Base-by-base conservation (phyloP, 495 filamentous ascomycete species). In the Lasiosphaeris hirsuta region DNA sequence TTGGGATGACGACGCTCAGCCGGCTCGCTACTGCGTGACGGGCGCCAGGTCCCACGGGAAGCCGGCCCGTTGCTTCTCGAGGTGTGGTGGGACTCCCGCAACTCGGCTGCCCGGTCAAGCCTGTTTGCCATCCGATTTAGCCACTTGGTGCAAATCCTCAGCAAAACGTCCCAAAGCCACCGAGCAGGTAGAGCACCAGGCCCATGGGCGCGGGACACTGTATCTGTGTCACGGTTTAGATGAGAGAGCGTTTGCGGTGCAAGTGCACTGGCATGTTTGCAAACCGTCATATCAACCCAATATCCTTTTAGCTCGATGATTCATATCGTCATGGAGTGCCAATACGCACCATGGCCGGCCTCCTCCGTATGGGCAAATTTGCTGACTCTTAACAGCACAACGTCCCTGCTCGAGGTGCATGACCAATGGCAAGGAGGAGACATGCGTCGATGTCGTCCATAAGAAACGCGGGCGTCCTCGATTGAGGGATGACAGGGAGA, bases 391-490 rank as follows among this genome's bases (percentile, higher is more conserved):
- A n/a, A 53, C 69, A 87, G 84, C 80, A 34, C 78, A 83, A 59
- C 77, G 84, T 50, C 84, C 84, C 19, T 87, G 84, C 56, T 81
- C 81, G 47, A 75, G 84, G 51, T 87, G 84, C 65, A 64, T 81
- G 51, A 78, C 74, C 50, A 84, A 81, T 68, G 81, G 82, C 52
- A 86, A 86, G 60, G 73, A 96, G 81, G 87, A 92, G 51, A 83
- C 88, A n/a, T 97, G 93, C 63, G 79, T 91, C 50, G 94, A 98
- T 71, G 91, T 97, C 18, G 90, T 92, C 63, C 93, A 97, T 73
- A 98, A 97, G 74, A 97, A 97, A 69, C 81, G 94, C 58, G 94
- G 94, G 17, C 81, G 94, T 55, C 94, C 94, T 63, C 87, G 94
- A 50, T 78, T 98, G 65, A 88, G 93, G 67, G 92, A 96, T 64